Percentiles rank a stretch among this genome's conserved stretches.
These are phyloP conservation scores for Verticillium longisporum DNA, from an alignment of 2,329 filamentous ascomycete genomes.

Conservation along the genomic window DNA sequence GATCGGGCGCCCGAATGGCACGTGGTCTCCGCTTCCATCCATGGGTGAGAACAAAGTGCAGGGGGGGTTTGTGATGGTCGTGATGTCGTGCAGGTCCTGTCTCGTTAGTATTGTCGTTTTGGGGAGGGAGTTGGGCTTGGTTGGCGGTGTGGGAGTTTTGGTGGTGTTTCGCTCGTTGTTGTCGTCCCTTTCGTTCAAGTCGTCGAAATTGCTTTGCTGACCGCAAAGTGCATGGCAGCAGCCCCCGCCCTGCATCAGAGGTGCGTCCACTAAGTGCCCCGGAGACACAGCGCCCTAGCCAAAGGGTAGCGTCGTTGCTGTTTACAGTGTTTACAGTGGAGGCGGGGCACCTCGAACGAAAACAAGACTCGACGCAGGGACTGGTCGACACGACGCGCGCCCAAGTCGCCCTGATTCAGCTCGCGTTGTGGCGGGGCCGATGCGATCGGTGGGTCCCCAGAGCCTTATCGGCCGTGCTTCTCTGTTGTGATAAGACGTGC, in stretches of 20 bases:
- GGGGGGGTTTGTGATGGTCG: not conserved
- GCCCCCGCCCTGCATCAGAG: not conserved
- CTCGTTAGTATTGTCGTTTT: not conserved
- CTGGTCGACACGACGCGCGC: not conserved
- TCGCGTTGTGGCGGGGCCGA: not conserved
- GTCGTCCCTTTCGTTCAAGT: not conserved
- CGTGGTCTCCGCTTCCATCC: not conserved
- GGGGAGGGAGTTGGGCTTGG: not conserved
- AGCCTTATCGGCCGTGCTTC: not conserved
- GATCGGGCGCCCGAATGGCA: not conserved
- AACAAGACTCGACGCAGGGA: conserved; percentile 1
- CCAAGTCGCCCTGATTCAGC: not conserved
- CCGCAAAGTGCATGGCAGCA: not conserved
- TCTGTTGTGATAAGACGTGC: not conserved
- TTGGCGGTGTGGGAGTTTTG: not conserved
- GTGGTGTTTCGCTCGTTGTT: not conserved
- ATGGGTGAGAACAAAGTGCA: not conserved
- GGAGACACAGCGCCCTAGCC: not conserved
- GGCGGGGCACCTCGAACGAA: not conserved
- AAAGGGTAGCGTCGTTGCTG: not conserved
- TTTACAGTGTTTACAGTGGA: conserved; percentile 6
- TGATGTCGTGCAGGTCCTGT: not conserved
- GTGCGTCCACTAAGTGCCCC: not conserved
- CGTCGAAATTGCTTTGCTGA: conserved; percentile 2
- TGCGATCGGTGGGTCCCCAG: not conserved